Evolutionary conservation across 148 eudicot species (phyloP).

Genomic region (Linanthus parryae): DNA sequence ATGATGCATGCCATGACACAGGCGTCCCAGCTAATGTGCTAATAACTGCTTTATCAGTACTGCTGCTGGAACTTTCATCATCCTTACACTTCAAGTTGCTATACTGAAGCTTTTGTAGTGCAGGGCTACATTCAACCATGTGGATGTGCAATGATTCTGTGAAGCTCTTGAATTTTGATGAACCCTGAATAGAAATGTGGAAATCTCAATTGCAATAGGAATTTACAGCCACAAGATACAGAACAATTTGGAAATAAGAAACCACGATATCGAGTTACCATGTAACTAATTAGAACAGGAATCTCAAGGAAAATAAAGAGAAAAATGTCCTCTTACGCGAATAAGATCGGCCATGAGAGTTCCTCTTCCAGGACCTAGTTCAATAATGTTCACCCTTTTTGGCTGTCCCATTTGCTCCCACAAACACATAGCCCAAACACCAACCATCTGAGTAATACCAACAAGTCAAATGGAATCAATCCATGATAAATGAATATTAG

Average conservation of each 20-base stretch:
- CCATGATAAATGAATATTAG: not conserved
- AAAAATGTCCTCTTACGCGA: slow-evolving; percentile 45
- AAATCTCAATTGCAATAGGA: too few species aligned
- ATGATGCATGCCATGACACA: slow-evolving; percentile 83
- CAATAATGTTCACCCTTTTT: slow-evolving; percentile 59
- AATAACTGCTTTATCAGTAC: slow-evolving; percentile 23
- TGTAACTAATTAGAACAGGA: not conserved
- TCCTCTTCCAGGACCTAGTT: slow-evolving; percentile 99
- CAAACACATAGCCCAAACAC: slow-evolving; percentile 93
- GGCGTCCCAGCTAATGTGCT: slow-evolving; percentile 61
- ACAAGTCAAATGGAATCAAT: not conserved
- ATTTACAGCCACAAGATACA: too few species aligned
- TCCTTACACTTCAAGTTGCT: slow-evolving; percentile 59
- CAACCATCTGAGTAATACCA: slow-evolving; percentile 54
- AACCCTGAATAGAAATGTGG: slow-evolving; percentile 48
- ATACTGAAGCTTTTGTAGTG: slow-evolving; percentile 66
- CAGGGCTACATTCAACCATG: slow-evolving; percentile 94
- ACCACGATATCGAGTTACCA: too few species aligned
- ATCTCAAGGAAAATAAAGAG: not conserved
- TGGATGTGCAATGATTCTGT: slow-evolving; percentile 64
- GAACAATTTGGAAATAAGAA: too few species aligned
- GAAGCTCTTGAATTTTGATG: slow-evolving; percentile 73
- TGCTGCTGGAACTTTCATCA: slow-evolving; percentile 26
- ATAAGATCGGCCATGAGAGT: slow-evolving; percentile 96
- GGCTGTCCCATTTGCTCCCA: slow-evolving; percentile 99